phyloP scores from a whole-genome alignment of 805 yeast genomes.

The Suhomyces tanzawaensis region DNA sequence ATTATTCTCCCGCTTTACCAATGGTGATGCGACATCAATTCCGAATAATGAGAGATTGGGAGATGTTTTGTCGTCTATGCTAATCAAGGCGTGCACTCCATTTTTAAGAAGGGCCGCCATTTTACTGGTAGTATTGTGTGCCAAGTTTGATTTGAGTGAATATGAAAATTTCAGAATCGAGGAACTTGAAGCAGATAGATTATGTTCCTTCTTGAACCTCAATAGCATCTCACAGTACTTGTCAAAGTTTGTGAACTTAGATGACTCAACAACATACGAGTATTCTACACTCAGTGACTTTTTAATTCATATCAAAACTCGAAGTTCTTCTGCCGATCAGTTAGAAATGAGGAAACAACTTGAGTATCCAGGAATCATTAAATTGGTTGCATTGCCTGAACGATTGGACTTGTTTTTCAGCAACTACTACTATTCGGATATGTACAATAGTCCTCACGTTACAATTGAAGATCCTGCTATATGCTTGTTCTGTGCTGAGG shows the following conservation, averaged over 20 bases:
- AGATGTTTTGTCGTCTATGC: conserved; percentile 48
- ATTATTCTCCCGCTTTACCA: conserved; percentile 7
- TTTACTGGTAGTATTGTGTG: conserved; percentile 52
- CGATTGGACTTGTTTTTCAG: conserved; percentile 70
- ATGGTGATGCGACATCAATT: conserved; percentile 13
- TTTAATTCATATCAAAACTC: conserved; percentile 10
- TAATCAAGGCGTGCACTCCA: conserved; percentile 57
- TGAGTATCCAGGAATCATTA: conserved; percentile 66
- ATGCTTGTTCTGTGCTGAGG: conserved; percentile 77
- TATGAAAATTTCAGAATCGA: conserved; percentile 12
- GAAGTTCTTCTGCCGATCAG: conserved; percentile 6
- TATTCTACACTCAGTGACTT: conserved; percentile 22
- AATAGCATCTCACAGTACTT: conserved; percentile 31
- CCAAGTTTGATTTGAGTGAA: conserved; percentile 27
- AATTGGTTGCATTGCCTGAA: conserved; percentile 61
- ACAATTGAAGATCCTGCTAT: conserved; percentile 71
- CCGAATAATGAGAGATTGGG: conserved; percentile 29
- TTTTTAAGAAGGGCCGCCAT: conserved; percentile 64
- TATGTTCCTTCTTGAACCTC: conserved; percentile 50
- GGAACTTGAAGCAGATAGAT: conserved; percentile 52
- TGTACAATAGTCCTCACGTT: conserved; percentile 36
- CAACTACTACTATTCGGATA: conserved; percentile 47
- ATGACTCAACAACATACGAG: conserved; percentile 20
- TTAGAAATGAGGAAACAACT: conserved; percentile 25
- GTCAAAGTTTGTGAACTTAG: background rate